Base-by-base conservation (phyloP, 441 rosid genomes). In the Mallotus japonicus region DNA sequence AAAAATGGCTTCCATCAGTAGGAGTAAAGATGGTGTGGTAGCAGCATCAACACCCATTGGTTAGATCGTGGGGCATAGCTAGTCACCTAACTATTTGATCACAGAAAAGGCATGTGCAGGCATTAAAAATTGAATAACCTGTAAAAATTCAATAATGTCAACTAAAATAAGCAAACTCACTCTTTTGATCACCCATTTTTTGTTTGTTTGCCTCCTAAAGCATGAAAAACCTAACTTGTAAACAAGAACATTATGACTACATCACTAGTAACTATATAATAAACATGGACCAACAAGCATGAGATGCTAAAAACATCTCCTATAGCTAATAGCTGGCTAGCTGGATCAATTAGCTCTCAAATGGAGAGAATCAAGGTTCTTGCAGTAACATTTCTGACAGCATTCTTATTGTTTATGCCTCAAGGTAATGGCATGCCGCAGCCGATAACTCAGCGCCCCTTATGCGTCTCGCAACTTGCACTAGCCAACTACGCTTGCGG, bases 401-500 rank as follows among this genome's bases (percentile, higher is more conserved):
- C 53, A 5, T 12, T 76, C 53, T 17, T 84, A 7, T 60, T 67
- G 14, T 28, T 79, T 24, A 47, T 74, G 55, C 63, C 54, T 0
- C 62, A 56, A 20, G 61, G 54, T 14, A 44, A 66, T n/a, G 53
- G 72, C 22, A 20, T n/a, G 10, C 68, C 44, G n/a, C 79, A 61
- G 57, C 22, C 37, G 46, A 74, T 78, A 15, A 73, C 86, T 11
- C 85, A 80, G 5, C 83, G 80, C 50, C 89, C 92, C 1, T 67
- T 85, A 6, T 88, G 90, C 42, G 78, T 80, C 34, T 88, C 92
- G 56, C 92, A 88, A 24, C 73, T 87, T 60, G 73, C 87, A 1
- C 73, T 88, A 3, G 92, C 77, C 67, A 88, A 87, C 75, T 83
- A 87, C 50, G 92, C 88, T 0, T 86, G 88, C 62, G 50, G 79